Evolutionary conservation across 805 yeast species (phyloP).

Genomic region (Metschnikowia drakensbergensis): DNA sequence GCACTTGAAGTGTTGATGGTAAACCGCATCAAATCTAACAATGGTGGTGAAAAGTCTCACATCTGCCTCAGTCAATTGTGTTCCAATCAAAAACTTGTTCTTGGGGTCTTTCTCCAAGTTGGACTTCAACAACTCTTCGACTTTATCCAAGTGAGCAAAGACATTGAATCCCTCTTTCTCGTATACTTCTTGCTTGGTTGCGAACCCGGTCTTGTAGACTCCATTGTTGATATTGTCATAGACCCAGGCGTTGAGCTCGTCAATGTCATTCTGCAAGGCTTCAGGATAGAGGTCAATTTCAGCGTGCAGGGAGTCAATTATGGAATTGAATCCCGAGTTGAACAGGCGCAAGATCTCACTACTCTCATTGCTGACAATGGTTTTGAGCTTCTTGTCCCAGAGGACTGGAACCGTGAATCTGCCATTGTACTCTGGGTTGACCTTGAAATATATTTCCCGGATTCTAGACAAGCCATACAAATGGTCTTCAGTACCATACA

Average conservation of each 20-base stretch:
- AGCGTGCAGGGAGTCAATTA: slow-evolving; percentile 47
- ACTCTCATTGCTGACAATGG: slow-evolving; percentile 90
- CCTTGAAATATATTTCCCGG: slow-evolving; percentile 69
- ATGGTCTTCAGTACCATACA: slow-evolving; percentile 38
- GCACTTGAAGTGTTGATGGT: slow-evolving; percentile 94
- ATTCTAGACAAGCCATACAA: slow-evolving; percentile 57
- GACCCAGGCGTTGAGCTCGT: slow-evolving; percentile 75
- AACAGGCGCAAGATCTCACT: slow-evolving; percentile 85
- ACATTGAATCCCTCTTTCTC: slow-evolving; percentile 61
- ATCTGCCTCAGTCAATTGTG: slow-evolving; percentile 83
- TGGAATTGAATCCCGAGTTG: slow-evolving; percentile 66
- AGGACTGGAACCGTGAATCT: slow-evolving; percentile 90
- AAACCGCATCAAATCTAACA: slow-evolving; percentile 87
- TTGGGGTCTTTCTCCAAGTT: slow-evolving; percentile 33
- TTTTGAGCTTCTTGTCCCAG: slow-evolving; percentile 80
- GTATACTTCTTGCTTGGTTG: slow-evolving; percentile 78
- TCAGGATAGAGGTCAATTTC: slow-evolving; percentile 62
- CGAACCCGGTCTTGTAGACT: slow-evolving; percentile 90
- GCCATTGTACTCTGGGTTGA: slow-evolving; percentile 71
- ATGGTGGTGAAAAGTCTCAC: slow-evolving; percentile 83
- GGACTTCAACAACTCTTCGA: slow-evolving; percentile 55
- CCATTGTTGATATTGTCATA: slow-evolving; percentile 88
- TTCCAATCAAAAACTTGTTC: slow-evolving; percentile 48
- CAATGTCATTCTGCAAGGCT: slow-evolving; percentile 52
- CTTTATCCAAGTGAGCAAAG: slow-evolving; percentile 64